phyloP scores from a whole-genome alignment of 331 rosid species.

The Rosa hybrid region DNA sequence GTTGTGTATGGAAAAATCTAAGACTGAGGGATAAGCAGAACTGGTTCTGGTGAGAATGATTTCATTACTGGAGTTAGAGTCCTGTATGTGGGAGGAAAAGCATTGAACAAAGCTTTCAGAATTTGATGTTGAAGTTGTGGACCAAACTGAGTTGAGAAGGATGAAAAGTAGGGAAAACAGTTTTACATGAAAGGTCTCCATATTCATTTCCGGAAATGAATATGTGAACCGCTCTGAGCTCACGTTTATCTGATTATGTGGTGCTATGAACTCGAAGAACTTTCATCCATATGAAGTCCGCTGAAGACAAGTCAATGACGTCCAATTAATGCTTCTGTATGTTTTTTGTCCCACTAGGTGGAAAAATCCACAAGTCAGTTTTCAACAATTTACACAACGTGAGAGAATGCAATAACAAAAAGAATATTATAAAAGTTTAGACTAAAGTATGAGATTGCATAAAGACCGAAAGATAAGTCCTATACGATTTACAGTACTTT shows the following conservation, averaged over 20 bases:
- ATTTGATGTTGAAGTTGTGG: constrained; percentile 6
- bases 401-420: too few relatives aligned
- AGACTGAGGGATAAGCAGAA: constrained; percentile 13
- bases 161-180: background rate
- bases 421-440: too few relatives aligned
- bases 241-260: background rate
- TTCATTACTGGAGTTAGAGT: background rate
- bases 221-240: background rate
- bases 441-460: background rate
- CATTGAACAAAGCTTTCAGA: constrained; percentile 13
- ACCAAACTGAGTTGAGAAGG: background rate
- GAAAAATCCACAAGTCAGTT: background rate
- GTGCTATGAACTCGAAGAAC: background rate
- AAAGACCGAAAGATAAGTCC: background rate
- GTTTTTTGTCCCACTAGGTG: background rate
- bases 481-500: background rate
- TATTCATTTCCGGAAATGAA: background rate
- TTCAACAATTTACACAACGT: background rate
- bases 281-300: background rate
- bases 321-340: too few relatives aligned
- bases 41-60: constrained; percentile 11
- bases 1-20: constrained; percentile 27
- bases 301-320: background rate
- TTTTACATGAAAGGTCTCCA: constrained; percentile 1
- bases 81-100: constrained; percentile 8